Evolutionary conservation across 352 stramenopile genomes (phyloP).

Genomic region (Phytophthora cajani): DNA sequence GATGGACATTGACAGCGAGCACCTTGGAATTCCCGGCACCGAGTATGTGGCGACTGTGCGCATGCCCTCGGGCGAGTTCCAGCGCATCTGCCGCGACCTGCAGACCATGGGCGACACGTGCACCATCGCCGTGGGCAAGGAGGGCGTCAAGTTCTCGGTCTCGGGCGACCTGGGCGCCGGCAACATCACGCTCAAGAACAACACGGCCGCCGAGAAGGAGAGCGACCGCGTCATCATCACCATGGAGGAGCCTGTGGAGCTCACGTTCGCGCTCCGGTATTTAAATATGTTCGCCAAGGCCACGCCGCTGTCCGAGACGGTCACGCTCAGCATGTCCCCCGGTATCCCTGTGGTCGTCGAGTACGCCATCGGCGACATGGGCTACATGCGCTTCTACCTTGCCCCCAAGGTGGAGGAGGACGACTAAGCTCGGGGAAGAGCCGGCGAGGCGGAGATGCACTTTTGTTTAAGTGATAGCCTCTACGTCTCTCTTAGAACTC

Average conservation of each 20-base stretch:
- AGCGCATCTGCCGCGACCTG: conserved; percentile 98
- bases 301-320: conserved; percentile 93
- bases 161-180: conserved; percentile 96
- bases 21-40: conserved; percentile 98
- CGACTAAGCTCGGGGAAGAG: conserved; percentile 54
- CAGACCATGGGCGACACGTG: conserved; percentile 99
- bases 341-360: conserved; percentile 98
- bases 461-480: not conserved
- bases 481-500: conserved; percentile 1
- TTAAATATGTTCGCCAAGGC: conserved; percentile 99
- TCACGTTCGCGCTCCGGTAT: conserved; percentile 99
- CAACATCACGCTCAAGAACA: conserved; percentile 95
- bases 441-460: not conserved
- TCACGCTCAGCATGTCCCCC: conserved; percentile 97
- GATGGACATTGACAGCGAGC: conserved; percentile 99
- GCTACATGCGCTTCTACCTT: conserved; percentile 99
- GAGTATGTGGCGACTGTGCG: conserved; percentile 97
- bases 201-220: conserved; percentile 88
- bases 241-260: conserved; percentile 98
- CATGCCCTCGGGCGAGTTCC: conserved; percentile 97
- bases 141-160: conserved; percentile 98
- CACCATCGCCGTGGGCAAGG: conserved; percentile 96
- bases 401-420: conserved; percentile 99
- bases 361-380: conserved; percentile 98
- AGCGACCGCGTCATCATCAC: conserved; percentile 96